Conservation (phyloP, 2,329 filamentous ascomycete genomes). For the Ascochyta lentis region DNA sequence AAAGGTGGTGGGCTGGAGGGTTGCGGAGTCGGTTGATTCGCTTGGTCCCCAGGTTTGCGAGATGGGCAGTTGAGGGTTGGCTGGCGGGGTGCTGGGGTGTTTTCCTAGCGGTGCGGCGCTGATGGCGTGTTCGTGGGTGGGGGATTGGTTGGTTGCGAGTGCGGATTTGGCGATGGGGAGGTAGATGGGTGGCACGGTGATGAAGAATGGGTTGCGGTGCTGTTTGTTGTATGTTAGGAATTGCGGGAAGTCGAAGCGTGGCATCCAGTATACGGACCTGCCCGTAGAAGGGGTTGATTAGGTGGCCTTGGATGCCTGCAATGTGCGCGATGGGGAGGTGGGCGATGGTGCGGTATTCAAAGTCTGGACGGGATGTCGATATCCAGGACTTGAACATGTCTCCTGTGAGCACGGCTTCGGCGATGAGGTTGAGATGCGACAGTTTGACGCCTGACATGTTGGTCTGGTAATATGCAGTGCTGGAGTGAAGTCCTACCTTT, state of each 20-base stretch:
- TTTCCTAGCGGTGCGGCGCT: constrained; percentile 64
- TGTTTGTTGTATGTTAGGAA: constrained; percentile 62
- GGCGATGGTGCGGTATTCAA: constrained; percentile 52
- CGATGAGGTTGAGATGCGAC: constrained; percentile 54
- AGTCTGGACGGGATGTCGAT: constrained; percentile 18
- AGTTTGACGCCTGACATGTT: constrained; percentile 46
- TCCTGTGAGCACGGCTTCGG: constrained; percentile 47
- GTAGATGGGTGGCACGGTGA: constrained; percentile 68
- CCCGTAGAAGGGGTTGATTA: constrained; percentile 53
- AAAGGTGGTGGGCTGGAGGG: constrained; percentile 21
- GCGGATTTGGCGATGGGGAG: constrained; percentile 65
- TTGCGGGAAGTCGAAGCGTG: constrained; percentile 62
- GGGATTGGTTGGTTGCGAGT: constrained; percentile 63
- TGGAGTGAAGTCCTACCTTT: constrained; percentile 43
- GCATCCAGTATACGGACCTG: constrained; percentile 66
- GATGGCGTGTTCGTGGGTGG: constrained; percentile 55
- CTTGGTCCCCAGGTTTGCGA: constrained; percentile 66
- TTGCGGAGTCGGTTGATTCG: constrained; percentile 61
- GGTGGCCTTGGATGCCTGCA: constrained; percentile 56
- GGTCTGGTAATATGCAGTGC: constrained; percentile 1
- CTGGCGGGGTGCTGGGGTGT: constrained; percentile 59
- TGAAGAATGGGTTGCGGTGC: constrained; percentile 61
- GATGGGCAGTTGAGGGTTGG: constrained; percentile 59
- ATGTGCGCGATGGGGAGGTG: constrained; percentile 58
- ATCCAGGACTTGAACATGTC: constrained; percentile 42